These are phyloP conservation scores for Pharus latifolius DNA, from an alignment of 176 grass and related monocot genomes.

Conservation along the genomic window DNA sequence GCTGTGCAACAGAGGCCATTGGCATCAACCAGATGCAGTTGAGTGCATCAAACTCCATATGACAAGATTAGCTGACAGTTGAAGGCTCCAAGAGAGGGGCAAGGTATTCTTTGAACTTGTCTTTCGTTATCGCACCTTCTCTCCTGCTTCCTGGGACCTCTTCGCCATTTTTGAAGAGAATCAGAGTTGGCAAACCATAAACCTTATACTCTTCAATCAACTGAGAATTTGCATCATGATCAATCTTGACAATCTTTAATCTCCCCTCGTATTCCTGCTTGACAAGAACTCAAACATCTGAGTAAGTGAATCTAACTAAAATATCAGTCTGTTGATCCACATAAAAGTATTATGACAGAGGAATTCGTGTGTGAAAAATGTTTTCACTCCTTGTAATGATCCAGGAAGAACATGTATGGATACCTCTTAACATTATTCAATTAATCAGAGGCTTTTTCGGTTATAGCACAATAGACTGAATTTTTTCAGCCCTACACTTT, in stretches of 20 bases:
- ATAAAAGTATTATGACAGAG: not conserved
- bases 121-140: slow-evolving; percentile 83
- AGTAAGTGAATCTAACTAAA: not conserved
- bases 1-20: not conserved
- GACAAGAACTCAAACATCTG: slow-evolving; percentile 3
- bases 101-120: slow-evolving; percentile 77
- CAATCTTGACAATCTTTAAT: slow-evolving; percentile 83
- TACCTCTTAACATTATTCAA: not conserved
- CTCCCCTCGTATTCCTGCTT: slow-evolving; percentile 63
- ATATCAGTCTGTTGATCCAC: not conserved
- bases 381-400: no score
- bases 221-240: slow-evolving; percentile 74
- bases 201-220: slow-evolving; percentile 82
- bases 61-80: slow-evolving; percentile 25
- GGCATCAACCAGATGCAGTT: not conserved
- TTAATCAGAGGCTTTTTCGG: not conserved
- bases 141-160: slow-evolving; percentile 76
- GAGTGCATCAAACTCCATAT: not conserved
- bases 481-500: not conserved
- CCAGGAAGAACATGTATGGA: no score
- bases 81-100: slow-evolving; percentile 36
- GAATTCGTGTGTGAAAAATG: not conserved
- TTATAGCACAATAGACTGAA: not conserved
- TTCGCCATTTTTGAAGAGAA: slow-evolving; percentile 82
- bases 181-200: slow-evolving; percentile 68